Evolutionary conservation across 495 filamentous ascomycete species (phyloP).

Genomic region (Podospora sp.): DNA sequence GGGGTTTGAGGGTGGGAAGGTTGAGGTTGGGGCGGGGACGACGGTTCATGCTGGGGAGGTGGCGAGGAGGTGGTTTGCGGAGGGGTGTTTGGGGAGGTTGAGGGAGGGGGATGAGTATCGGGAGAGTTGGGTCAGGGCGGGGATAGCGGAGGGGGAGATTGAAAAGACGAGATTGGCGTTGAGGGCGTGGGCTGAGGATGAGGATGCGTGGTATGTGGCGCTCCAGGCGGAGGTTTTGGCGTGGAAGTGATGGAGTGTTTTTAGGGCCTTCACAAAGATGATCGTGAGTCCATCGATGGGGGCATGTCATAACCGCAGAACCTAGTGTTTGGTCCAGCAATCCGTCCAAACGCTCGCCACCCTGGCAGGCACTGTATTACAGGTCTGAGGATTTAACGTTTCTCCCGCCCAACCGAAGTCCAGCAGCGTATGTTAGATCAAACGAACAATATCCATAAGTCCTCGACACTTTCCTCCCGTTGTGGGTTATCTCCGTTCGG

Average conservation of each 20-base stretch:
- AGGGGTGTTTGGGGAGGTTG: slow-evolving; percentile 36
- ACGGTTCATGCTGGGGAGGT: slow-evolving; percentile 35
- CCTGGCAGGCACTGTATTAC: no score
- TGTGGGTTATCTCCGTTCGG: no score
- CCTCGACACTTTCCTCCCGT: no score
- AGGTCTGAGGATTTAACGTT: no score
- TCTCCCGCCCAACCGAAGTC: no score
- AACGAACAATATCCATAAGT: no score
- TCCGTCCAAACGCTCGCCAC: no score
- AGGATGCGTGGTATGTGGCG: slow-evolving; percentile 35
- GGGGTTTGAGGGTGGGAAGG: slow-evolving; percentile 40
- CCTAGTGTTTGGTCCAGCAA: no score
- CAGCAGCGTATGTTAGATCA: no score
- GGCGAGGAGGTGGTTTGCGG: slow-evolving; percentile 35
- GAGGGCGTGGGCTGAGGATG: slow-evolving; percentile 37
- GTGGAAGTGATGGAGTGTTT: slow-evolving; percentile 47
- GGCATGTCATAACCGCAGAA: no score
- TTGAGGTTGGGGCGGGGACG: slow-evolving; percentile 35
- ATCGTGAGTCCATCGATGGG: no score
- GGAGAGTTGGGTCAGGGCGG: slow-evolving; percentile 43
- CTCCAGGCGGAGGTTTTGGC: slow-evolving; percentile 45
- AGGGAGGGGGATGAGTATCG: slow-evolving; percentile 37
- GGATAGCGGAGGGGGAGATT: slow-evolving; percentile 42
- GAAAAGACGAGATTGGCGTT: slow-evolving; percentile 36
- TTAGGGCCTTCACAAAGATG: no score